These are phyloP conservation scores for Codiaeum variegatum DNA, from an alignment of 441 rosid genomes.

Conservation along the genomic window DNA sequence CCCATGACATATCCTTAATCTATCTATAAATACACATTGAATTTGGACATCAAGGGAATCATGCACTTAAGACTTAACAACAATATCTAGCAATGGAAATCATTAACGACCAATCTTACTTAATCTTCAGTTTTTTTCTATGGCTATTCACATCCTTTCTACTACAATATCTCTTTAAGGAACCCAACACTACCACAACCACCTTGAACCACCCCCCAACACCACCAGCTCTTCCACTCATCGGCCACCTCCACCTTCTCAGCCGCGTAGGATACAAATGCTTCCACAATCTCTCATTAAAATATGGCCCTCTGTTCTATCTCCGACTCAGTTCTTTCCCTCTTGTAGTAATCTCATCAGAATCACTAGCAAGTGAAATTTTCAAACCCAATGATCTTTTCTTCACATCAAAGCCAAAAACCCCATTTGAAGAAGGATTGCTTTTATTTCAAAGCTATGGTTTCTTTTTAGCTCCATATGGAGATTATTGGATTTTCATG, in stretches of 20 bases:
- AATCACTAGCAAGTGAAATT: slow-evolving; percentile 16
- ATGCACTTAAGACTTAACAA: no score
- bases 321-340: slow-evolving; percentile 20
- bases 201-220: slow-evolving; percentile 14
- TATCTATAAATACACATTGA: no score
- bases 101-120: not conserved
- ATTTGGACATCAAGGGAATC: no score
- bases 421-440: not conserved
- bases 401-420: not conserved
- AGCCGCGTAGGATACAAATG: not conserved
- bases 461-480: slow-evolving; percentile 15
- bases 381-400: slow-evolving; percentile 18
- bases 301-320: slow-evolving; percentile 19
- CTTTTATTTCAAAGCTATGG: not conserved
- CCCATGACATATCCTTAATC: no score
- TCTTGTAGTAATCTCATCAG: slow-evolving; percentile 7
- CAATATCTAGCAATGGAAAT: no score
- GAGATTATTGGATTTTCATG: slow-evolving; percentile 25
- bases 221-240: slow-evolving; percentile 24
- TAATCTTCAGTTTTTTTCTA: not conserved
- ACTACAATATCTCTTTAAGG: not conserved
- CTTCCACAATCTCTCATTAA: slow-evolving; percentile 17
- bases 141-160: slow-evolving; percentile 2
- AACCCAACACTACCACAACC: not conserved
- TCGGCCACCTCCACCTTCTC: slow-evolving; percentile 24